These are phyloP conservation scores for Clitopilus passeckerianus DNA, from an alignment of 768 basidiomycete species.

Conservation along the genomic window DNA sequence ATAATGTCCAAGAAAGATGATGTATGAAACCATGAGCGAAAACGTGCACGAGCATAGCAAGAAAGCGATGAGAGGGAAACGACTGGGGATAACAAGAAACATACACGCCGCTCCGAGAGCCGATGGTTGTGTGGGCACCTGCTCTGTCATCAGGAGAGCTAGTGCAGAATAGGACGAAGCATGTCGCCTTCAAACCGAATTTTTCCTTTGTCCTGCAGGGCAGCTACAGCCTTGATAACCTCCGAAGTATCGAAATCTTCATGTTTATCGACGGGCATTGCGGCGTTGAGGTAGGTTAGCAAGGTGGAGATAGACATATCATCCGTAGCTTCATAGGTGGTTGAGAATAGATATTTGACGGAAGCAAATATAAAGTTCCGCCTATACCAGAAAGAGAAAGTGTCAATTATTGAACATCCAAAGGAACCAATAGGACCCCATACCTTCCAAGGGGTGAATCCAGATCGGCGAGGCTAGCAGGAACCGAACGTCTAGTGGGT, in stretches of 20 bases:
- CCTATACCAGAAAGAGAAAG: constrained; percentile 24
- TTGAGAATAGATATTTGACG: constrained; percentile 58
- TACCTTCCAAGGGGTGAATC: constrained; percentile 60
- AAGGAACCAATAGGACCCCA: not conserved
- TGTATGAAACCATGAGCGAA: not conserved
- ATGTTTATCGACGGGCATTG: constrained; percentile 73
- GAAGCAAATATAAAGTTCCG: constrained; percentile 57
- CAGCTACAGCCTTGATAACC: constrained; percentile 47
- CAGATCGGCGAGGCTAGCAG: constrained; percentile 50
- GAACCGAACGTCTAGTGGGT: constrained; percentile 21
- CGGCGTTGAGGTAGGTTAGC: constrained; percentile 69
- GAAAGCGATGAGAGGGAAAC: not conserved
- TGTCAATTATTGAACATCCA: not conserved
- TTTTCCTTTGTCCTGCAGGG: constrained; percentile 40
- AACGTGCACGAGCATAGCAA: not conserved
- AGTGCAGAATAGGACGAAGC: constrained; percentile 19
- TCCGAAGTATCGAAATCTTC: constrained; percentile 80
- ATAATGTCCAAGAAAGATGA: not conserved
- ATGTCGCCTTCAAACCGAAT: constrained; percentile 50
- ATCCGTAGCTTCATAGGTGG: constrained; percentile 63
- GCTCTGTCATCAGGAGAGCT: not conserved
- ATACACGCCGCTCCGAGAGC: not conserved
- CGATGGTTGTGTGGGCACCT: not conserved
- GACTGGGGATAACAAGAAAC: not conserved
- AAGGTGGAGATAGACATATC: constrained; percentile 68